A percentile compares a stretch with the other conserved stretches of the same genome.
Evolutionary conservation across 2,329 filamentous ascomycete species (phyloP).

Genomic region (Coniochaeta pulveracea): DNA sequence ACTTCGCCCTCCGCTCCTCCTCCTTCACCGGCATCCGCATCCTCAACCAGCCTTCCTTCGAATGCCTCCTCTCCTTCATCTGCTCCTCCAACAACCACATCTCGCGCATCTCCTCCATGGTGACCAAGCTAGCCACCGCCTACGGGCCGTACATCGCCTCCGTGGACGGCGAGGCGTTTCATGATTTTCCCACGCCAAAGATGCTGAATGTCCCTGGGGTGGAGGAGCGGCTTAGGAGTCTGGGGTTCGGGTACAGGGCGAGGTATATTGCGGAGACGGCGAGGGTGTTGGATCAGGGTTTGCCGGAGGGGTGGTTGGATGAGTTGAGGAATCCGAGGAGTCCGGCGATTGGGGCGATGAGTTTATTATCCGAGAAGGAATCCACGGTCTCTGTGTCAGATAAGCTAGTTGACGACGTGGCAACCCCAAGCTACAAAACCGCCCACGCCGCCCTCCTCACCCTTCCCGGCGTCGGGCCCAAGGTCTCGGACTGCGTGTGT

Average conservation of each 20-base stretch:
- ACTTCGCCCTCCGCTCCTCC: slow-evolving; percentile 79
- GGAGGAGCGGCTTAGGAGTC: slow-evolving; percentile 64
- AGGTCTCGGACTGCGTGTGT: slow-evolving; percentile 93
- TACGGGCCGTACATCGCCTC: slow-evolving; percentile 65
- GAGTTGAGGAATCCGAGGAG: slow-evolving; percentile 67
- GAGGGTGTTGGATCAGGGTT: slow-evolving; percentile 54
- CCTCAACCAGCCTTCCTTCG: slow-evolving; percentile 90
- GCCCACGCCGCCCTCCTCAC: slow-evolving; percentile 72
- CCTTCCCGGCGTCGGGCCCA: slow-evolving; percentile 85
- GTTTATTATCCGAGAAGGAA: too few species aligned
- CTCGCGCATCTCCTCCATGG: slow-evolving; percentile 89
- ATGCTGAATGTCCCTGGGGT: slow-evolving; percentile 64
- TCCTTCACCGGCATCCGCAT: slow-evolving; percentile 88
- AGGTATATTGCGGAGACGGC: slow-evolving; percentile 89
- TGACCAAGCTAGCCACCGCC: slow-evolving; percentile 76
- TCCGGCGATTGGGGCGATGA: slow-evolving; percentile 44
- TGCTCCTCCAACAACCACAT: slow-evolving; percentile 99
- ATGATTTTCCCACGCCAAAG: slow-evolving; percentile 75
- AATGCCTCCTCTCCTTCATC: slow-evolving; percentile 86
- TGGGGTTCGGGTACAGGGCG: slow-evolving; percentile 91
- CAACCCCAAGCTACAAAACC: slow-evolving; percentile 58
- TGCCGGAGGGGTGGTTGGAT: slow-evolving; percentile 65
- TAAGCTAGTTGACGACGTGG: slow-evolving; percentile 34
- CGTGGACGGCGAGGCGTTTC: slow-evolving; percentile 59
- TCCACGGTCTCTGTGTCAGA: too few species aligned